Evolutionary conservation across 140 eudicot genomes (phyloP), one percentile per base, ranked within the genome.

Genomic region (Anethum foeniculum): DNA sequence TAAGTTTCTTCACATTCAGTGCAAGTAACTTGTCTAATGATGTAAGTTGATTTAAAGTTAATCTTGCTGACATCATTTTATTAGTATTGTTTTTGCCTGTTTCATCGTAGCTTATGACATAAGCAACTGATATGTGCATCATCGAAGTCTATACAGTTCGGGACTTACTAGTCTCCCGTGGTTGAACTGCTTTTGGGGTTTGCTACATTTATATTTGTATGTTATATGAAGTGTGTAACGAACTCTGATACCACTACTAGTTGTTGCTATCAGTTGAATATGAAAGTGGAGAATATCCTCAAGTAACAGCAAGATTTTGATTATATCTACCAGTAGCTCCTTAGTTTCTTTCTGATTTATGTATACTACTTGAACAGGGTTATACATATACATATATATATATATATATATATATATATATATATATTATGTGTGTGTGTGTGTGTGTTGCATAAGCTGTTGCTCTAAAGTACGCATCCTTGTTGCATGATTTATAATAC

Each of bases 31-130:
- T 39, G 36, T 69, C 86, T n/a, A 21, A 46, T 15, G 73, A 81
- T 82, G 94, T 88, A 85, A 87, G 97, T 86, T 44, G 32, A 43
- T 27, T 65, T 58, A 76, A 16, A 43, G 72, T 60, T 77, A 36
- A 74, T 80, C 75, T 8, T 46, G 48, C 39, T 73, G 36, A 56
- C 60, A 18, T 15, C 28, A 19, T 54, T 71, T 83, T 67, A 46
- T 79, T 75, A 25, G 52, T 38, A 73, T 73, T 38, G 32, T 73
- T 5, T 5, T 30, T 36, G 15, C 48, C 44, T 74, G n/a, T 13
- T 75, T 75, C 46, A n/a, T 25, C 14, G 25, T 13, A 41, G 19
- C 52, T 13, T 25, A 1, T 15, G 48, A 14, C 41, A 43, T 25
- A 34, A 46, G 62, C 39, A 75, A 25, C 62, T 43, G 23, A 9